Conservation (phyloP, 1,284 basidiomycete genomes). For the Tilletia indica region DNA sequence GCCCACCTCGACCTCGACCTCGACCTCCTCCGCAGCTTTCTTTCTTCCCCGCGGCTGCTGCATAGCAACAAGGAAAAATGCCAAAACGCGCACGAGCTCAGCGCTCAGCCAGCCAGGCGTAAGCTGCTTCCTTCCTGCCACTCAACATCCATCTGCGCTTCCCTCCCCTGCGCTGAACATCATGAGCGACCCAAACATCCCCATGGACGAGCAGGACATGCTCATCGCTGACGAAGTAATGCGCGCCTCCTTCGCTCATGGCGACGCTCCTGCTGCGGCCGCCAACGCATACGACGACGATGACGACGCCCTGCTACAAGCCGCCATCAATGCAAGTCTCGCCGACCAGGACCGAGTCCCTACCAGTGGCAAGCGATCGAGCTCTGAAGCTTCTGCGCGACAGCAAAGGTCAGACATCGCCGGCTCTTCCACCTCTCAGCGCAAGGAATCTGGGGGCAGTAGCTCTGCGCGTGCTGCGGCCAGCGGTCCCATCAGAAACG, state of each 20-base stretch:
- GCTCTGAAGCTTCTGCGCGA: neutral
- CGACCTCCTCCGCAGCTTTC: neutral
- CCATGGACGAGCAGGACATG: no score
- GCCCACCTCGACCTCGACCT: neutral
- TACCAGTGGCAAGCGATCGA: neutral
- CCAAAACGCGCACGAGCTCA: neutral
- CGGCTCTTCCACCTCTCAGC: no score
- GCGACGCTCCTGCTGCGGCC: neutral
- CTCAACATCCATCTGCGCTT: neutral
- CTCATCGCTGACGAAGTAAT: no score
- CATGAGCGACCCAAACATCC: no score
- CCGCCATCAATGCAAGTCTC: conserved; percentile 6
- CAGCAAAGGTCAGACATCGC: no score
- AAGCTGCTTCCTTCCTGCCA: no score
- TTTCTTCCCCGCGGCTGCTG: no score
- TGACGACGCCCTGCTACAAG: conserved; percentile 7
- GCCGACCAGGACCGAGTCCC: neutral
- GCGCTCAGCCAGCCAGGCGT: no score
- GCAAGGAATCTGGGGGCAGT: no score
- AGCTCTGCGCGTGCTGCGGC: no score
- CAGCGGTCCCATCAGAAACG: neutral
- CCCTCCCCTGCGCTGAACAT: neutral
- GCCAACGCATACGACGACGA: neutral
- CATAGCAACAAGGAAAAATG: neutral
- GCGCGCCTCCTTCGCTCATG: neutral